phyloP scores from a whole-genome alignment of 202 grass and related monocot species.

The Dendrocalamus latiflorus region DNA sequence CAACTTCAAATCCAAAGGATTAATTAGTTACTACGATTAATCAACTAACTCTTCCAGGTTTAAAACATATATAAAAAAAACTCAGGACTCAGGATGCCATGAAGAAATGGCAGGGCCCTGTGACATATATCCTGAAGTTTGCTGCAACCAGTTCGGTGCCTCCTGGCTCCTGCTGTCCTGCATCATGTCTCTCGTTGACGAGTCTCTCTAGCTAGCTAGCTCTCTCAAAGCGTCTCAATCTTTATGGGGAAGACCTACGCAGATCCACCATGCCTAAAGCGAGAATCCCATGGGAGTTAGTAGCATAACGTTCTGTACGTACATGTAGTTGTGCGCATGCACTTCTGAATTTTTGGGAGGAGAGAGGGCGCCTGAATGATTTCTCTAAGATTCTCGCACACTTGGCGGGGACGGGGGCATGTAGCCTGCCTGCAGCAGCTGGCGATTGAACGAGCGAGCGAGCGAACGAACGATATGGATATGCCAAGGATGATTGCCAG shows the following conservation, averaged over 20 bases:
- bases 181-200: background rate
- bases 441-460: background rate
- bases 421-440: background rate
- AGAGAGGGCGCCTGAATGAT: too few species aligned
- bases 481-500: constrained; percentile 37
- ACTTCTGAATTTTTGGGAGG: constrained; percentile 23
- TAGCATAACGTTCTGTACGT: background rate
- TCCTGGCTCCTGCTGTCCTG: too few species aligned
- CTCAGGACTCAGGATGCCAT: background rate
- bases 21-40: background rate
- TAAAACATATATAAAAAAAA: too few species aligned
- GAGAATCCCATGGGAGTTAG: constrained; percentile 35
- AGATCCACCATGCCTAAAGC: constrained; percentile 23
- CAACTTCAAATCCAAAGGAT: background rate
- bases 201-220: background rate
- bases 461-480: background rate
- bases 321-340: background rate
- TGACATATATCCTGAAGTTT: background rate
- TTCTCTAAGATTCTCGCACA: constrained; percentile 32
- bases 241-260: constrained; percentile 39
- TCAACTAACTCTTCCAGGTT: background rate
- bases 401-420: background rate
- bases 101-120: background rate
- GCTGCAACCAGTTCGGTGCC: background rate
- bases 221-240: background rate